Evolutionary conservation across 2,329 filamentous ascomycete species (phyloP).

Genomic region (Leptographium radiaticola): DNA sequence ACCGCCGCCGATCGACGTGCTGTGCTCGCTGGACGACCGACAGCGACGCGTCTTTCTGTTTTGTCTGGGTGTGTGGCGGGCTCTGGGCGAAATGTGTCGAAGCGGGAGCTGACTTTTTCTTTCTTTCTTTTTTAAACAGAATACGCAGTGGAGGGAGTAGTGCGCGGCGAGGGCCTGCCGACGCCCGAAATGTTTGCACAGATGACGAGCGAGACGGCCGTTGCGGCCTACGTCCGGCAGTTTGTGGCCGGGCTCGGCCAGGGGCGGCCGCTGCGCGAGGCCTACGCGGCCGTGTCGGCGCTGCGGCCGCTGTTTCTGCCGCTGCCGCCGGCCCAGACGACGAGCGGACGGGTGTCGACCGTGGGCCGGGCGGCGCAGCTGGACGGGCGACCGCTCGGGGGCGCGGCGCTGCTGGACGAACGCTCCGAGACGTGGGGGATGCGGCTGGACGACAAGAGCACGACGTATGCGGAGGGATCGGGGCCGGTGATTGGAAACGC

Average conservation of each 20-base stretch:
- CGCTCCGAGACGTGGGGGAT: conserved; percentile 1
- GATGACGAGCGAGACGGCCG: conserved; percentile 1
- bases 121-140: not conserved
- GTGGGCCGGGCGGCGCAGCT: not conserved
- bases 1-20: too few relatives aligned
- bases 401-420: conserved; percentile 5
- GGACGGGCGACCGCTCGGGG: conserved; percentile 3
- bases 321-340: conserved; percentile 3
- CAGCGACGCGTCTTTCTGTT: too few relatives aligned
- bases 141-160: not conserved
- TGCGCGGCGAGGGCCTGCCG: not conserved
- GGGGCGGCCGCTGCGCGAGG: not conserved
- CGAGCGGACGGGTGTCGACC: not conserved
- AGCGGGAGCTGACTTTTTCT: too few relatives aligned
- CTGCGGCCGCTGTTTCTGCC: conserved; percentile 2
- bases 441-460: conserved; percentile 5
- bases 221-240: not conserved
- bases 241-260: not conserved
- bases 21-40: too few relatives aligned
- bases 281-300: not conserved
- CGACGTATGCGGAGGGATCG: not conserved
- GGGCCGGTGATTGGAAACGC: conserved; percentile 6
- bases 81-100: not conserved
- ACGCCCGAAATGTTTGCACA: not conserved
- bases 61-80: too few relatives aligned